A percentile compares a stretch with the other conserved stretches of the same genome.
These are phyloP conservation scores for Daedaleopsis nitida DNA, from an alignment of 768 basidiomycete species.

Conservation along the genomic window DNA sequence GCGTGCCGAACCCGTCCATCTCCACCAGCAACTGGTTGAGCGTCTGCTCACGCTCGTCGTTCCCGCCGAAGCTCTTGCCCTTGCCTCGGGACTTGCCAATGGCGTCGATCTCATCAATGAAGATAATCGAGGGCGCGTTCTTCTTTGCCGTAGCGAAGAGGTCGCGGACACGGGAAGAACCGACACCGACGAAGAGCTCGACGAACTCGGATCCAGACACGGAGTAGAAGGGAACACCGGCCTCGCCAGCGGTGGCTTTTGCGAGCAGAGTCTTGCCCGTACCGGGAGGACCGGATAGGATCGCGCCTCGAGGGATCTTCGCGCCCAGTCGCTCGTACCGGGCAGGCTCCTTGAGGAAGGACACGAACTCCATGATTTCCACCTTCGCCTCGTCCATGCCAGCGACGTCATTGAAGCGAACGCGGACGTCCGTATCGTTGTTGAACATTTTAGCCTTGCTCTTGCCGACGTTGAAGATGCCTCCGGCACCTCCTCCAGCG, in stretches of 20 bases:
- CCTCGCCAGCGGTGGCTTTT: conserved; percentile 98
- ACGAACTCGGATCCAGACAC: conserved; percentile 99
- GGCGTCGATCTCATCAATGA: conserved; percentile 99
- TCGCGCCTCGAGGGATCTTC: conserved; percentile 95
- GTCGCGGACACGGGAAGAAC: conserved; percentile 95
- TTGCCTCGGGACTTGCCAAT: conserved; percentile 93
- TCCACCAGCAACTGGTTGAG: conserved; percentile 97
- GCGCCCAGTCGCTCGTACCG: conserved; percentile 96
- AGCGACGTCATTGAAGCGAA: conserved; percentile 95
- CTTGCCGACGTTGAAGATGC: conserved; percentile 97
- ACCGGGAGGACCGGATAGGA: conserved; percentile 94
- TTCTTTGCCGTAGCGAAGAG: conserved; percentile 98
- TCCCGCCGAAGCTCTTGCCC: conserved; percentile 80
- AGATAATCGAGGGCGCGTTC: conserved; percentile 97
- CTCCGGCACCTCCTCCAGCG: conserved; percentile 68
- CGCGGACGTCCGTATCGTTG: conserved; percentile 92
- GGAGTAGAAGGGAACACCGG: conserved; percentile 95
- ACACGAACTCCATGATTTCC: conserved; percentile 99
- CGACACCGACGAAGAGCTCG: conserved; percentile 99
- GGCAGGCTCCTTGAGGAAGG: conserved; percentile 94
- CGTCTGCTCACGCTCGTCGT: conserved; percentile 97
- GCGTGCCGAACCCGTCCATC: conserved; percentile 99
- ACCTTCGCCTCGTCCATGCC: conserved; percentile 99
- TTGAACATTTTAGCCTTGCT: conserved; percentile 94
- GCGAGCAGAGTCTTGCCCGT: conserved; percentile 98